These are phyloP conservation scores for Bipolaris gigantea DNA, from an alignment of 2,329 filamentous ascomycete genomes.

Conservation along the genomic window DNA sequence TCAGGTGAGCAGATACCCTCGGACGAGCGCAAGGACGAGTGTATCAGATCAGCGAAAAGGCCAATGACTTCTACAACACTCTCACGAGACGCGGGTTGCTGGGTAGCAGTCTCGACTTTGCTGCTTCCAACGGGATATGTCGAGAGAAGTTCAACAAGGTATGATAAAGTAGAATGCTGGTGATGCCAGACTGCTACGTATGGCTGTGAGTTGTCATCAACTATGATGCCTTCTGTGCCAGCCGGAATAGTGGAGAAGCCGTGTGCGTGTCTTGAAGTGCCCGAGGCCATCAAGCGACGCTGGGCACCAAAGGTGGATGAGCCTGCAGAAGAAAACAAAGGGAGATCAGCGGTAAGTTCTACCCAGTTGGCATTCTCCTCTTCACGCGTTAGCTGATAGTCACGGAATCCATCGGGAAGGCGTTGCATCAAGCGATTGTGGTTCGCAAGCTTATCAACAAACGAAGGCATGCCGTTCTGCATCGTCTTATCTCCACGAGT, in stretches of 20 bases:
- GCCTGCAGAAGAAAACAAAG: constrained; percentile 58
- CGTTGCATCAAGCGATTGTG: constrained; percentile 76
- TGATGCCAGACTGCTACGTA: constrained; percentile 75
- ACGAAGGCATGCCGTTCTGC: constrained; percentile 51
- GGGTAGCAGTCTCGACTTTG: constrained; percentile 50
- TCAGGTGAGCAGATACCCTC: constrained; percentile 33
- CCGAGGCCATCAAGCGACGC: constrained; percentile 28
- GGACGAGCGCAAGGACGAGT: constrained; percentile 40
- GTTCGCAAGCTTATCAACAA: constrained; percentile 67
- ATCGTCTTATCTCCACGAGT: constrained; percentile 51
- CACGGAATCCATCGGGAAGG: constrained; percentile 70
- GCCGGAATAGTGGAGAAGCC: constrained; percentile 63
- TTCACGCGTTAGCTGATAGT: constrained; percentile 78
- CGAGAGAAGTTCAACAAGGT: constrained; percentile 76
- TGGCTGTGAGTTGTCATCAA: constrained; percentile 71
- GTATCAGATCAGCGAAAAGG: constrained; percentile 71
- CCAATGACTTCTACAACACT: constrained; percentile 73
- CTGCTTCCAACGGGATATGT: constrained; percentile 63
- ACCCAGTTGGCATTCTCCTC: constrained; percentile 85
- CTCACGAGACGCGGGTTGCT: constrained; percentile 56
- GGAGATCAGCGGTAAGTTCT: constrained; percentile 64
- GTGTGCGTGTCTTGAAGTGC: constrained; percentile 14
- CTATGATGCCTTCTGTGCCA: constrained; percentile 70
- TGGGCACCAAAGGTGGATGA: constrained; percentile 25
- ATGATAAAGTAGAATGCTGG: constrained; percentile 75